Base-by-base conservation (phyloP, 352 stramenopile species). In the Blastocystis sp. region DNA sequence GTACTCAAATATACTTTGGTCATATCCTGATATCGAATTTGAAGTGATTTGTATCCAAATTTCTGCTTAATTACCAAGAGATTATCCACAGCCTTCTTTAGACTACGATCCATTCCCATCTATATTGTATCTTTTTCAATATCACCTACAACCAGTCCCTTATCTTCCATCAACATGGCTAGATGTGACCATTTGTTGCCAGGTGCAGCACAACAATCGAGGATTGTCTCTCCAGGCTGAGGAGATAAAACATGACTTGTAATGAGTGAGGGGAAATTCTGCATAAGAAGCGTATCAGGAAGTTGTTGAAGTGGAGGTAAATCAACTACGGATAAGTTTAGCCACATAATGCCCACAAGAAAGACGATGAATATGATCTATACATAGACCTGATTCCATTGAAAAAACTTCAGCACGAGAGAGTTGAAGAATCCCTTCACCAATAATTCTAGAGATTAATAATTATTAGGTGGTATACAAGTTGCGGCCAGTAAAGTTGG, bases 141-240 rank as follows among this genome's bases (percentile, higher is more conserved):
- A 35, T 7, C 15, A 64, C 15, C 15, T n/a, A 70, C 27, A 1
- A 81, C 51, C 3, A 94, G 92, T 22, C 95, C 94, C 13, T 93
- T 91, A 90, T 97, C 96, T 57, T 92, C 90, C 92, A 98, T 97
- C 24, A 97, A 91, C 90, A 93, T 97, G 17, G 95, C 95, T 7
- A 98, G 58, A 89, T 98, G 95, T 6, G 94, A 95, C 22, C 95
- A 95, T 90, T 98, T 98, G 24, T 95, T 95, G 48, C 95, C 95
- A 0, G 95, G 95, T 0, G 95, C 95, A 5, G 93, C 92, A 92
- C 95, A 98, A 94, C 98, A 96, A 88, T 98, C 95, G 54, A 98
- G 90, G 91, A 98, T 94, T 37, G 93, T 92, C 44, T 97, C 93
- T 35, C 92, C 93, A 17, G 70, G 37, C 93, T 0, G 73, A 75